These are phyloP conservation scores for Volutella citrinella DNA, from an alignment of 2,329 filamentous ascomycete species.

Conservation along the genomic window DNA sequence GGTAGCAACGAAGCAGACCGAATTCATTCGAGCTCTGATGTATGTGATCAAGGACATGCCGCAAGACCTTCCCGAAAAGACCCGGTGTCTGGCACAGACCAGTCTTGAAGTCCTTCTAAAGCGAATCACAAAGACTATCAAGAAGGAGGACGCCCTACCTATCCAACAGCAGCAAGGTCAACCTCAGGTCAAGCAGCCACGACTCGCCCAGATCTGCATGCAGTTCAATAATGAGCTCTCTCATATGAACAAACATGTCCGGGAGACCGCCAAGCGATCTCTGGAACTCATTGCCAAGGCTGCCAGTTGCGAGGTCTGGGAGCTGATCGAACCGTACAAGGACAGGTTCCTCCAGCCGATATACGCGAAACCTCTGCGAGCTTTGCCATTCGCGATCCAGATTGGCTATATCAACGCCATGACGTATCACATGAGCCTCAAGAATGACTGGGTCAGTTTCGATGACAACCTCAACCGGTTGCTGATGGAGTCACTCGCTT, in stretches of 20 bases:
- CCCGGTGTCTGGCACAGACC: constrained; percentile 75
- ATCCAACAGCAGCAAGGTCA: constrained; percentile 40
- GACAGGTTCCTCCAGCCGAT: constrained; percentile 87
- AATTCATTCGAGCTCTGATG: constrained; percentile 87
- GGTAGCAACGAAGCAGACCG: constrained; percentile 77
- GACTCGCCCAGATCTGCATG: constrained; percentile 74
- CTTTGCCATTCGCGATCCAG: constrained; percentile 89
- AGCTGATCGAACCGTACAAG: constrained; percentile 85
- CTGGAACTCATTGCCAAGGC: constrained; percentile 79
- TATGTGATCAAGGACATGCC: constrained; percentile 99
- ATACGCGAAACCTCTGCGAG: constrained; percentile 90
- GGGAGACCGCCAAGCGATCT: constrained; percentile 78
- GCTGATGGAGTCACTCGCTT: constrained; percentile 86
- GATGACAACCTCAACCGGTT: constrained; percentile 88
- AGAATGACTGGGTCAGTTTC: constrained; percentile 84
- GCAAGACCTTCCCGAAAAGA: constrained; percentile 86
- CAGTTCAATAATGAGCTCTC: constrained; percentile 85
- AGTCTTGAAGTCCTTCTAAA: constrained; percentile 78
- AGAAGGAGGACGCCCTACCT: constrained; percentile 66
- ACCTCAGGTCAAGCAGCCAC: constrained; percentile 48
- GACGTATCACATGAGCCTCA: constrained; percentile 88
- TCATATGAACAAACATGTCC: constrained; percentile 94
- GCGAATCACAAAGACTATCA: constrained; percentile 73
- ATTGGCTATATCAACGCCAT: constrained; percentile 99
- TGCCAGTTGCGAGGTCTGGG: constrained; percentile 75